Percentiles rank a stretch among this genome's conserved stretches.
These are phyloP conservation scores for Mortierella claussenii DNA, from an alignment of 192 early-diverging fungal species.

Conservation along the genomic window DNA sequence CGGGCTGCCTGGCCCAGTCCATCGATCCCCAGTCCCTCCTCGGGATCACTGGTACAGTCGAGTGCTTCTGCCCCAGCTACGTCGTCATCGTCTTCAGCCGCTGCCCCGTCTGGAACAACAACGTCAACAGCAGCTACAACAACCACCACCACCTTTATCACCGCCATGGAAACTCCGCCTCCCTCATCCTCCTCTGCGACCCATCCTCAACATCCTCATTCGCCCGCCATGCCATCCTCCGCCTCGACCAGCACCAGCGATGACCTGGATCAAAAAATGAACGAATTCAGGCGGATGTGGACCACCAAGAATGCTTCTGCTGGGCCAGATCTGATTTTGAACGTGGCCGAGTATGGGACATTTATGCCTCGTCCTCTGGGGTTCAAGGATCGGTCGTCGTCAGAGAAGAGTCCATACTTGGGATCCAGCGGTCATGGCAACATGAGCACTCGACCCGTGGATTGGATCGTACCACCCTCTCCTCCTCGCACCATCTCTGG, in stretches of 20 bases:
- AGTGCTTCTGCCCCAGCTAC: constrained; percentile 9
- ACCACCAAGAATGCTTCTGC: neutral
- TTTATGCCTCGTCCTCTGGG: constrained; percentile 18
- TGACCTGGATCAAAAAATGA: constrained; percentile 23
- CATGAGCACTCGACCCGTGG: neutral
- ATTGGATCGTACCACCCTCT: constrained; percentile 14
- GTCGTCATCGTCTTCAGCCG: constrained; percentile 10
- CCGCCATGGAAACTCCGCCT: neutral
- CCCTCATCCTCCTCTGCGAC: constrained; percentile 1
- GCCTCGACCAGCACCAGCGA: neutral
- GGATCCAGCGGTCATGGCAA: neutral
- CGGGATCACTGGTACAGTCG: too few relatives aligned
- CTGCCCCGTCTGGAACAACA: neutral
- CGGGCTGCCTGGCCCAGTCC: constrained; percentile 22
- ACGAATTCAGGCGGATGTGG: constrained; percentile 7
- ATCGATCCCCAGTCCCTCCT: constrained; percentile 8
- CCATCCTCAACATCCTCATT: neutral
- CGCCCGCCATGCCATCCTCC: neutral
- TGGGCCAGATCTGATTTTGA: constrained; percentile 12
- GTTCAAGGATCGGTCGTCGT: constrained; percentile 8
- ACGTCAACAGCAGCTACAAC: neutral
- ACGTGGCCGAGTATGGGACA: constrained; percentile 13
- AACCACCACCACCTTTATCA: neutral
- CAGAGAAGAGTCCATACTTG: neutral
- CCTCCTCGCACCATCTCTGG: constrained; percentile 19